A percentile compares a stretch with the other conserved stretches of the same genome.
Evolutionary conservation across 2,329 filamentous ascomycete species (phyloP).

Genomic region (Ophiostoma ips): DNA sequence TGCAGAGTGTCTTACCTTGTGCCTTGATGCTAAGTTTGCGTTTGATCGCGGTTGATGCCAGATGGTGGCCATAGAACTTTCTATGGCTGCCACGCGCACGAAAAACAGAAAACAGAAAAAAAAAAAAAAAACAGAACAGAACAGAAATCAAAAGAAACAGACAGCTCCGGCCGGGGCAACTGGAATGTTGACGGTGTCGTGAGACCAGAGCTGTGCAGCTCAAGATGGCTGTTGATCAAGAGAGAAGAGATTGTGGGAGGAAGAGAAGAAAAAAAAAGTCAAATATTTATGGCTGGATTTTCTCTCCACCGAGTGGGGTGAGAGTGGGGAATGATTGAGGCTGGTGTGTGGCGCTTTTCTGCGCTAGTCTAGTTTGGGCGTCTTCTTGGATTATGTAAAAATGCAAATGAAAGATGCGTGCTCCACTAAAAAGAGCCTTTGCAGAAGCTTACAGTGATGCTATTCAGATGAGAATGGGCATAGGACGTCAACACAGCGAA

Average conservation of each 20-base stretch:
- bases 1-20: conserved; percentile 2
- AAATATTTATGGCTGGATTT: conserved; percentile 6
- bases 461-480: background rate
- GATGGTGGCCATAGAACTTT: background rate
- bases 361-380: background rate
- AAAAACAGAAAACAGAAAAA: background rate
- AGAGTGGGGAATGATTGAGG: conserved; percentile 2
- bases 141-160: background rate
- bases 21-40: background rate
- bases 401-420: background rate
- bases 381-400: background rate
- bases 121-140: background rate
- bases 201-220: no score
- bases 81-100: background rate
- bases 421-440: conserved; percentile 2
- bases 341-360: conserved; percentile 5
- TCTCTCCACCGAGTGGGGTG: conserved; percentile 6
- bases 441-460: background rate
- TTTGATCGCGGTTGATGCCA: background rate
- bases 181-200: background rate
- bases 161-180: background rate
- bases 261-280: conserved; percentile 2
- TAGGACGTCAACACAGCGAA: background rate
- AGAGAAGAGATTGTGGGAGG: conserved; percentile 4
- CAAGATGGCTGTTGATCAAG: background rate